Evolutionary conservation across 2,329 filamentous ascomycete species (phyloP), one percentile per base, ranked within the genome.

Genomic region (Colletotrichum sp.): DNA sequence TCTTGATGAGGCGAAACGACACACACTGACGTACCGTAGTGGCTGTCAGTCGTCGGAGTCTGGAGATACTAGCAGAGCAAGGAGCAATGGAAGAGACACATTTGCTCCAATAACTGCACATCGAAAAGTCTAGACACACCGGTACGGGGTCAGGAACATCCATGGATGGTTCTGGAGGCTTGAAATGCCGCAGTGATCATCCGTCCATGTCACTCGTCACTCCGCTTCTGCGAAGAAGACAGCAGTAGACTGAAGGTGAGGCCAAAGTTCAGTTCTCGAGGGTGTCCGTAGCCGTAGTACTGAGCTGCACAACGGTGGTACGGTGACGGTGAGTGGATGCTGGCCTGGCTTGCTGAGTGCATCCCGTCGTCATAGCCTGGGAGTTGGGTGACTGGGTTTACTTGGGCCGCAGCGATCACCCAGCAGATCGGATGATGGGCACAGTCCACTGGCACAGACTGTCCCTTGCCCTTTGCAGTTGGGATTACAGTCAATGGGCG

Each of bases 371-470:
- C 73, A 76, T 76, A 49, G 72, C n/a, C 69, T 57, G 64, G 69
- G 70, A 49, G n/a, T 27, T 68, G 62, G 49, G 29, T 44, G 34
- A 63, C 68, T 39, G 61, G 68, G 30, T 36, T 36, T 34, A 65
- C 34, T 61, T 72, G 63, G 69, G 55, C 72, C 69, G 62, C 39
- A 75, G 69, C 59, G 73, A 76, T 76, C 55, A 76, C 63, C 73
- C 44, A 76, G 70, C 73, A 76, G 73, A 76, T 76, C 73, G 73
- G 73, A 76, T 64, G 73, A 73, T 59, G 64, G 70, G 62, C 69
- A 75, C 72, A 68, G 73, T 72, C 73, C 73, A 76, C 72, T 32
- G 69, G 69, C 72, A 72, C 72, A 75, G 72, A 75, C 55, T 72
- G 72, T 72, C 55, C 52, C 69, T 57, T 72, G 72, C 63, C 64